Evolutionary conservation across 108 stramenopile species (phyloP).

Genomic region (Discostella stelligeroides): DNA sequence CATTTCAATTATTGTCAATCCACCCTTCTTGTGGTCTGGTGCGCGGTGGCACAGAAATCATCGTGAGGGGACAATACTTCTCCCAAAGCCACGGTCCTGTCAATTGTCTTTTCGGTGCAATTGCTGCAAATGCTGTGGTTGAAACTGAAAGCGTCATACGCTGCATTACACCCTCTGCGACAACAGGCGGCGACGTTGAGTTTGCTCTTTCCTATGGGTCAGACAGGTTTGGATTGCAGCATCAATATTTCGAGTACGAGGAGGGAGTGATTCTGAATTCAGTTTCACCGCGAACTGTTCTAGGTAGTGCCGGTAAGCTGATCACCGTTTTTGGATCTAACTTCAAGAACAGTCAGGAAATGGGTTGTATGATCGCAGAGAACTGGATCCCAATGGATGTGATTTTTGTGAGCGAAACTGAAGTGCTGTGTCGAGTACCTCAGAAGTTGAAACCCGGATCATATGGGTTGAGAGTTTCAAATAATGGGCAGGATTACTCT

Average conservation of each 20-base stretch:
- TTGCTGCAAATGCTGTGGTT: slow-evolving; percentile 12
- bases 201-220: slow-evolving; percentile 32
- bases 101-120: slow-evolving; percentile 21
- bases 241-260: slow-evolving; percentile 23
- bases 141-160: slow-evolving; percentile 17
- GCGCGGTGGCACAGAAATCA: slow-evolving; percentile 35
- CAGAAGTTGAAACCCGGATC: slow-evolving; percentile 24
- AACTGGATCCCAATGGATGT: slow-evolving; percentile 6
- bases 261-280: slow-evolving; percentile 26
- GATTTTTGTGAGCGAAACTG: slow-evolving; percentile 23
- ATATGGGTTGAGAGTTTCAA: slow-evolving; percentile 30
- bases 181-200: slow-evolving; percentile 9
- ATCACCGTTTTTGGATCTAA: slow-evolving; percentile 26
- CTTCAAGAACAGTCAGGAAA: slow-evolving; percentile 17
- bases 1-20: slow-evolving; percentile 29
- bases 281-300: slow-evolving; percentile 2
- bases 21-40: slow-evolving; percentile 26
- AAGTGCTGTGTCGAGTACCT: slow-evolving; percentile 22
- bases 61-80: slow-evolving; percentile 26
- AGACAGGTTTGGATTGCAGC: slow-evolving; percentile 21
- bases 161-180: slow-evolving; percentile 22
- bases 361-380: slow-evolving; percentile 24
- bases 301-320: slow-evolving; percentile 6
- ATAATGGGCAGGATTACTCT: slow-evolving; percentile 41
- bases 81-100: slow-evolving; percentile 22